Conservation (phyloP, 257 asterid species). For the Solanum okadae region DNA sequence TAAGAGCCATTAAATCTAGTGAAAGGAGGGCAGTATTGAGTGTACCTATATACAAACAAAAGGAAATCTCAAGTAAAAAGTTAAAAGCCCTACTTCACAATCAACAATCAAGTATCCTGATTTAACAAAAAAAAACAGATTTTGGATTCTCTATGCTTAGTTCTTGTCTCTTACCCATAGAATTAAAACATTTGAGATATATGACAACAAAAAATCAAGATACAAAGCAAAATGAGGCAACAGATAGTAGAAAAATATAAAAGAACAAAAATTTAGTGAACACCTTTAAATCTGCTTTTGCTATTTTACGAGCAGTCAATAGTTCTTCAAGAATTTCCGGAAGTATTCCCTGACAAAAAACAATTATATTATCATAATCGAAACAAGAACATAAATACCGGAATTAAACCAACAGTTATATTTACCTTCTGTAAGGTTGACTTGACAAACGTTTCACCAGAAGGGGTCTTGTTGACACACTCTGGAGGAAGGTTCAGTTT, state of each 20-base stretch:
- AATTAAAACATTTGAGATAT: not conserved
- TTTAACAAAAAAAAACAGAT: not conserved
- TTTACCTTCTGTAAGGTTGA: constrained; percentile 79
- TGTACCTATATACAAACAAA: not conserved
- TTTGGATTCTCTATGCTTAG: not conserved
- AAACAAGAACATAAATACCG: not conserved
- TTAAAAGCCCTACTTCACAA: not conserved
- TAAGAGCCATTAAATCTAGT: not conserved
- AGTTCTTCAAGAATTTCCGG: constrained; percentile 99
- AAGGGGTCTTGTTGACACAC: constrained; percentile 81
- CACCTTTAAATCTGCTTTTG: constrained; percentile 98
- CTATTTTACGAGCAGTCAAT: constrained; percentile 91
- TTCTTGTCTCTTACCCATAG: not conserved
- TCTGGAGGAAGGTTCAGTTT: constrained; percentile 86
- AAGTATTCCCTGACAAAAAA: constrained; percentile 70
- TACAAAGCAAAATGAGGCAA: not conserved
- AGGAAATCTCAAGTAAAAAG: not conserved
- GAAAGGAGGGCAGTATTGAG: not conserved
- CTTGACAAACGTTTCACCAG: constrained; percentile 94
- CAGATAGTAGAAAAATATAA: not conserved
- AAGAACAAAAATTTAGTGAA: not conserved
- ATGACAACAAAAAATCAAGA: not conserved
- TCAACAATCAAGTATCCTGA: not conserved
- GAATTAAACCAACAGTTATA: not conserved
- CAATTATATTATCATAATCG: constrained; percentile 6